phyloP scores from a whole-genome alignment of 805 yeast species.

The Komagataella populi region DNA sequence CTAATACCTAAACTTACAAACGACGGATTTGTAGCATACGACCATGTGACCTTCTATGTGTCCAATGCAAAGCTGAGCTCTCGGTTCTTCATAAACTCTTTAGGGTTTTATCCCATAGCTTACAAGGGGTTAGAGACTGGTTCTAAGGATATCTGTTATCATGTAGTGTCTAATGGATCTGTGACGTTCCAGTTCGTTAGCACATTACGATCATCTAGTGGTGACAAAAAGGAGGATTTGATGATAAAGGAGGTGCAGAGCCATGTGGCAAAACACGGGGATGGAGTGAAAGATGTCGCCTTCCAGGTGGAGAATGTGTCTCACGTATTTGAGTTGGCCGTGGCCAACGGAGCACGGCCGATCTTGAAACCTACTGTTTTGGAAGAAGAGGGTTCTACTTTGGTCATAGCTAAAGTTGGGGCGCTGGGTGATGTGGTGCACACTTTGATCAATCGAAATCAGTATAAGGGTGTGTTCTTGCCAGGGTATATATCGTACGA shows the following conservation, averaged over 20 bases:
- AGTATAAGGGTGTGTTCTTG: conserved; percentile 28
- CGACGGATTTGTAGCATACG: conserved; percentile 26
- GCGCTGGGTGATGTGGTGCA: conserved; percentile 56
- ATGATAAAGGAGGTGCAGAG: conserved; percentile 22
- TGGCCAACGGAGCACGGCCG: conserved; percentile 35
- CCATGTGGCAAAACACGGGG: conserved; percentile 50
- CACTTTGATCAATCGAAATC: conserved; percentile 40
- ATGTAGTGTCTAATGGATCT: conserved; percentile 46
- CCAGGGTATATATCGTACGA: conserved; percentile 27
- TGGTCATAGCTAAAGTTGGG: conserved; percentile 35
- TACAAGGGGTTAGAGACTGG: conserved; percentile 60
- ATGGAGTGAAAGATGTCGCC: conserved; percentile 68
- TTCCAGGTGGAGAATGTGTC: conserved; percentile 45
- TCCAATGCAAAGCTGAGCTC: conserved; percentile 63
- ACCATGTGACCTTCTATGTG: conserved; percentile 57
- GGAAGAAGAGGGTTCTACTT: conserved; percentile 34
- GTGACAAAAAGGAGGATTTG: neutral
- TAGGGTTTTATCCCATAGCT: conserved; percentile 57
- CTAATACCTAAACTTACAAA: neutral
- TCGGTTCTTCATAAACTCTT: conserved; percentile 31
- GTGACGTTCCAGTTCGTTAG: conserved; percentile 35
- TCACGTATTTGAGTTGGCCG: conserved; percentile 29
- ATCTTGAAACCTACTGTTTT: conserved; percentile 14
- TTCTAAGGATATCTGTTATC: conserved; percentile 35
- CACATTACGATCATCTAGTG: conserved; percentile 13